Base-by-base conservation (phyloP, 768 basidiomycete species). In the Calocera viscosa region DNA sequence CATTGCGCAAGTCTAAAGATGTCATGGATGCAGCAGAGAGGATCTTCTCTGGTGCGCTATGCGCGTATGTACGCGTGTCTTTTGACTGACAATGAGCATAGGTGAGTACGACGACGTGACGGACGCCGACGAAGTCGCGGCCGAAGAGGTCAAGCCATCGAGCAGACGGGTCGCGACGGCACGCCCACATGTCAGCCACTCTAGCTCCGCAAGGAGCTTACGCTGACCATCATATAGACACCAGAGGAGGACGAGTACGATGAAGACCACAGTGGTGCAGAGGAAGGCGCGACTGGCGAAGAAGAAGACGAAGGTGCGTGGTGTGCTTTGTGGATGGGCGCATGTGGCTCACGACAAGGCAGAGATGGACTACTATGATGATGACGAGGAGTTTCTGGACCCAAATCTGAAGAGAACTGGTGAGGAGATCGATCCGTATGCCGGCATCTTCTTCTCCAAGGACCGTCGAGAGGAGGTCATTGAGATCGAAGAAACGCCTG, bases 371-470 rank as follows among this genome's bases (percentile, higher is more conserved):
- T 85, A 85, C 64, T 90, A 82, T 72, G 81, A 84, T 66, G 89
- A 91, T 77, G 92, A 91, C 71, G 90, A 93, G 53, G 91, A 92
- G 74, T 86, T 81, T 74, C 87, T 86, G 65, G 75, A 72, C 74
- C 30, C 68, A 35, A 53, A 65, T 17, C 74, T 76, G 43, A 78
- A 78, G 40, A 78, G 76, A 19, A 69, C 68, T 43, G 79, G 80
- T 28, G 74, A 79, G 1, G 84, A 87, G 72, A 87, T 87, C 12
- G 94, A 96, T 77, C 94, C 94, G 12, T 96, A 96, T 74, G 86
- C 91, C 70, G 92, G 91, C 26, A 85, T 95, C 65, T 95, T 95
- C 81, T 96, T 94, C 76, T 95, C 93, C 47, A 95, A 95, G 78
- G 91, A 94, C 74, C 83, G 94, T 63, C 83, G 85, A 43, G 94